Base-by-base conservation (phyloP, 2,329 filamentous ascomycete genomes). In the Colletotrichum karsti region DNA sequence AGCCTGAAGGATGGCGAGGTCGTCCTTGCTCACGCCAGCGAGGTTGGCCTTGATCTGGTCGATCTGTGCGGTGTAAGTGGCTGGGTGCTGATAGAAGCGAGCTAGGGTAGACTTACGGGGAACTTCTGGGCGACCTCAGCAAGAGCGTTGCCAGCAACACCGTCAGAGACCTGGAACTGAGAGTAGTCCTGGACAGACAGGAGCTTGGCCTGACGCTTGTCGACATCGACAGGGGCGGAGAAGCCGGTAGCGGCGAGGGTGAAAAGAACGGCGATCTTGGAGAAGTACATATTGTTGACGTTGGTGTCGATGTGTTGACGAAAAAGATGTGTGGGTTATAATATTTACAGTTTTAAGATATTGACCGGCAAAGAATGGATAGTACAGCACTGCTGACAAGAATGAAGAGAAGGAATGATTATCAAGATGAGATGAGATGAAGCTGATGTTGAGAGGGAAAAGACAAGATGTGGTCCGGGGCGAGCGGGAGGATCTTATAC, bases 121-220 rank as follows among this genome's bases (percentile, higher is more conserved):
- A 89, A 88, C 70, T 85, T 84, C 59, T 83, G 82, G 50, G 85
- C 78, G 60, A 86, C 86, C 75, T 88, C 86, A 1, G 77, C 82
- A 20, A 88, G 79, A 12, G 85, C 86, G 50, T 88, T 83, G 58
- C 87, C 86, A 22, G 82, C 85, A 9, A 81, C 77, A 3, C 87
- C 86, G 48, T 81, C 81, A 0, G 85, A 85, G 55, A 89, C 78
- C 70, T 83, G 82, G 75, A 88, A 69, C 26, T 69, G 20, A 8
- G 66, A 61, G 50, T 69, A 69, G 66, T 61, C 63, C 46, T 68
- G 65, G 28, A 62, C 63, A 9, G 66, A 41, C 6, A 67, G 50
- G 9, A 67, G 42, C 35, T 67, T 67, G 56, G 66, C 56, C 62
- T 61, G 55, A 9, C 75, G 76, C 69, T 74, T 75, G 18, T 70